Conservation (phyloP, 768 basidiomycete genomes). For the Ramaria rubella region DNA sequence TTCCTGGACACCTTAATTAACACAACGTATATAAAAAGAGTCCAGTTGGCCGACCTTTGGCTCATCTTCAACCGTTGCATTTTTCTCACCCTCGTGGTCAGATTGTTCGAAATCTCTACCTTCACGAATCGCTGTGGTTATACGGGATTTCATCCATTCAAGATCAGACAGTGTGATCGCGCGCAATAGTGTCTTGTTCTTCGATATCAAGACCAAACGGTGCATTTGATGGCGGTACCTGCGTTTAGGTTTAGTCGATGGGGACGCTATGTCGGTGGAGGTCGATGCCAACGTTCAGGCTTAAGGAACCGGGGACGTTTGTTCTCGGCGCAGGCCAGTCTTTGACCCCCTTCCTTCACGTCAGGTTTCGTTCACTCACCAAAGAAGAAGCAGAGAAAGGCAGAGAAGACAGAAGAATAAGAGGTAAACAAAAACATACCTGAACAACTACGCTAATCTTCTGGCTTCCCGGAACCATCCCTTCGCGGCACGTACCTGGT, state of each 20-base stretch:
- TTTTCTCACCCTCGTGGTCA: slow-evolving; percentile 41
- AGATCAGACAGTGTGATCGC: slow-evolving; percentile 51
- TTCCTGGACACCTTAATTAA: neutral
- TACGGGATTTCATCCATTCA: slow-evolving; percentile 69
- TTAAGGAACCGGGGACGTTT: slow-evolving; percentile 54
- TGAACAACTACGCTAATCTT: slow-evolving; percentile 74
- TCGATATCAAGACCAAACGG: neutral
- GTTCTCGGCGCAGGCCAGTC: slow-evolving; percentile 61
- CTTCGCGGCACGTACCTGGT: slow-evolving; percentile 66
- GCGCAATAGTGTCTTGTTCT: slow-evolving; percentile 19
- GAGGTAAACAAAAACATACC: slow-evolving; percentile 38
- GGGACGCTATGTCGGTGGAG: neutral
- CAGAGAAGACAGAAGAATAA: no score
- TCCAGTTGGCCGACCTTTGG: no score
- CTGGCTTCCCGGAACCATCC: slow-evolving; percentile 78
- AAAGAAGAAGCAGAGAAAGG: no score
- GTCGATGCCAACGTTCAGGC: neutral
- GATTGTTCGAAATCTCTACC: slow-evolving; percentile 55
- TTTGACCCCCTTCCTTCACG: slow-evolving; percentile 49
- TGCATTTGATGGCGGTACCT: no score
- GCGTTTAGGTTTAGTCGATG: no score
- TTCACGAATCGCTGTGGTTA: slow-evolving; percentile 37
- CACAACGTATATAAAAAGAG: no score
- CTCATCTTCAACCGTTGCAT: slow-evolving; percentile 10
- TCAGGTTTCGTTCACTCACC: slow-evolving; percentile 1